Percentiles rank a stretch among this genome's conserved stretches.
Conservation (phyloP, 306 rosid species). For the Boehmeria nivea region DNA sequence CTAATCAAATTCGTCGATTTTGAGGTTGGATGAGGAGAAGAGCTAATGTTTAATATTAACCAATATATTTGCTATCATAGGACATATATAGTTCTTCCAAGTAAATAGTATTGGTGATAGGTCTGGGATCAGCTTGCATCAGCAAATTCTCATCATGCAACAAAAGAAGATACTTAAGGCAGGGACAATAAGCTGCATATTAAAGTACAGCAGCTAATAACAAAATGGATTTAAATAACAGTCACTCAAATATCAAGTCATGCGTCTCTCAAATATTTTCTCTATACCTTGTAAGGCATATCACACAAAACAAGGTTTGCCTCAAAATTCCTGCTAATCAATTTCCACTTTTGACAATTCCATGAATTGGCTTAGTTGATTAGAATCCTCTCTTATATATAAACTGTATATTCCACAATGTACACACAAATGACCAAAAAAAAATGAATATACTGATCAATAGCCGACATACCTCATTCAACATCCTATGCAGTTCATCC, state of each 20-base stretch:
- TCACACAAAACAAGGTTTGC: background rate
- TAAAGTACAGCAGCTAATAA: too few species aligned
- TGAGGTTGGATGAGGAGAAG: too few species aligned
- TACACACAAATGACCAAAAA: background rate
- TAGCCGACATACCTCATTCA: constrained; percentile 74
- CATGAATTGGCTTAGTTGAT: too few species aligned
- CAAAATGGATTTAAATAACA: too few species aligned
- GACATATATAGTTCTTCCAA: background rate
- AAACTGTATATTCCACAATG: background rate
- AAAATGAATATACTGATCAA: background rate
- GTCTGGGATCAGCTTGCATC: background rate
- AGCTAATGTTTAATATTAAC: too few species aligned
- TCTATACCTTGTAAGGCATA: background rate
- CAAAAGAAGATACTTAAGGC: background rate
- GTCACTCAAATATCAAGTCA: background rate
- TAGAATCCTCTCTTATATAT: too few species aligned
- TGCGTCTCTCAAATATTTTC: background rate
- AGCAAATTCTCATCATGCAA: background rate
- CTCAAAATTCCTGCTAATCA: background rate
- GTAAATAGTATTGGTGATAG: background rate
- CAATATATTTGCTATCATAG: too few species aligned
- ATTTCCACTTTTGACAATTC: background rate
- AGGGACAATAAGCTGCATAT: too few species aligned
- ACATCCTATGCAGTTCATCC: constrained; percentile 98
- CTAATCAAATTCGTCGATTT: background rate